phyloP scores from a whole-genome alignment of 306 rosid genomes.

The Arachis hypogaea region DNA sequence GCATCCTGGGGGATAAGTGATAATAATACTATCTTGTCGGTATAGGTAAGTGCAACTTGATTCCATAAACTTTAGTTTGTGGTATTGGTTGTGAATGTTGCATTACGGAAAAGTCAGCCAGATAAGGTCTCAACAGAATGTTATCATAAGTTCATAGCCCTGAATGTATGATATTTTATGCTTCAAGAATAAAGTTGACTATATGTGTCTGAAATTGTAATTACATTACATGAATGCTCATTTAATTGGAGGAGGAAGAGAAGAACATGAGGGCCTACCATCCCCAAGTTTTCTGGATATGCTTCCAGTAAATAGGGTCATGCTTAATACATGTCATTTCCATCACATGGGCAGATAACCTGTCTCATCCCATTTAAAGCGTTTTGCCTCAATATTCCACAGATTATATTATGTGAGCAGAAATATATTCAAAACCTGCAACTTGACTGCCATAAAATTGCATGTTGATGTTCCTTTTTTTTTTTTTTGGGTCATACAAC shows the following conservation, averaged over 20 bases:
- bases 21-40: not conserved
- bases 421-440: no score
- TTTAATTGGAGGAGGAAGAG: constrained; percentile 13
- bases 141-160: not conserved
- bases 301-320: constrained; percentile 27
- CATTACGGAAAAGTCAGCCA: constrained; percentile 21
- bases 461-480: no score
- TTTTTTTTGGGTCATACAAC: no score
- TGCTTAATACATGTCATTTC: constrained; percentile 28
- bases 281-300: constrained; percentile 34
- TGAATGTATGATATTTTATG: not conserved
- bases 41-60: not conserved
- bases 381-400: not conserved
- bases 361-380: constrained; percentile 17
- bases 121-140: constrained; percentile 16
- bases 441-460: no score
- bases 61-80: not conserved
- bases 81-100: not conserved
- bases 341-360: constrained; percentile 10
- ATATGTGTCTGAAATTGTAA: not conserved
- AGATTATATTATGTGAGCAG: no score
- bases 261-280: constrained; percentile 3
- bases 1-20: not conserved
- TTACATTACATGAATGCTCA: not conserved
- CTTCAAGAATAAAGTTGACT: no score